Conservation (phyloP, 257 asterid species). For the Ehretia macrophylla region DNA sequence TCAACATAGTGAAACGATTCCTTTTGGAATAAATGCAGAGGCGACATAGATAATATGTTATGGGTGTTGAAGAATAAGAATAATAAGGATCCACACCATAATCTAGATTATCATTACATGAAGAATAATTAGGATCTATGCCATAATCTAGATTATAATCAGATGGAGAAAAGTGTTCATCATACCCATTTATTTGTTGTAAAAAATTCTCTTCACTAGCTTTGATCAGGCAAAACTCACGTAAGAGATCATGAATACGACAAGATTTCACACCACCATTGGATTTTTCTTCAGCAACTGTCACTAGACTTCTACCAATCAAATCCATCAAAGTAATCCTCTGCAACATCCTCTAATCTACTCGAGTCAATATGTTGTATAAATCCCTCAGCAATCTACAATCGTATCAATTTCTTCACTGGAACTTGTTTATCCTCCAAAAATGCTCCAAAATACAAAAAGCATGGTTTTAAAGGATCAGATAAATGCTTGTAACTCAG, state of each 20-base stretch:
- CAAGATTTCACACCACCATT: constrained; percentile 1
- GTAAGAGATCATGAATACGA: background rate
- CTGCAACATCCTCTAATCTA: constrained; percentile 1
- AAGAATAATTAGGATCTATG: background rate
- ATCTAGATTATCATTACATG: too few species aligned
- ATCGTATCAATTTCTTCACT: background rate
- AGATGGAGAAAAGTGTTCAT: background rate
- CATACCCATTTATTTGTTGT: background rate
- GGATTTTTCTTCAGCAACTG: background rate
- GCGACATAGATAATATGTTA: too few species aligned
- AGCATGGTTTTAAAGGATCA: constrained; percentile 6
- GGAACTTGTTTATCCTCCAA: background rate
- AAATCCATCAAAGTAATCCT: constrained; percentile 8
- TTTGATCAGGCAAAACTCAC: constrained; percentile 1
- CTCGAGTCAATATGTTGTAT: background rate
- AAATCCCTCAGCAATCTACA: constrained; percentile 2
- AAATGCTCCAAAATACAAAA: background rate
- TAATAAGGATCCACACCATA: too few species aligned
- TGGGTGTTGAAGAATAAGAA: too few species aligned
- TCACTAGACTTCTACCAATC: background rate
- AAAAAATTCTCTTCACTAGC: background rate
- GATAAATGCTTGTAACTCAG: constrained; percentile 16
- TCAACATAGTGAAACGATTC: too few species aligned
- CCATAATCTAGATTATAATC: background rate
- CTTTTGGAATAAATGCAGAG: too few species aligned